A percentile compares a stretch with the other conserved stretches of the same genome.
Evolutionary conservation across 23 red algal genomes (phyloP).

Genomic region (Gracilaria caudata): DNA sequence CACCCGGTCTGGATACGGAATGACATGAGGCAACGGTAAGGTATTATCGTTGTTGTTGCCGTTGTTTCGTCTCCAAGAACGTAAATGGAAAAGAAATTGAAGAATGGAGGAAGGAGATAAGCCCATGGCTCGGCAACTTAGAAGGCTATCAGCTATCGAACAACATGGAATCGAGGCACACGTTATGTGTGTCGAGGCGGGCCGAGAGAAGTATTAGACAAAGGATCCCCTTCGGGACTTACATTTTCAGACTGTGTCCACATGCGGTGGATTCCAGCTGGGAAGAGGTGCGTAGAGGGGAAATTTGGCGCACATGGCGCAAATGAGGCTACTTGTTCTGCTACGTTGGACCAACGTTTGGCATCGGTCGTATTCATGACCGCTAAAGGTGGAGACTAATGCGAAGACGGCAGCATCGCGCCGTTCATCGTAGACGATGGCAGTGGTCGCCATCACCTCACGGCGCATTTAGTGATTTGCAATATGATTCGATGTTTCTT

Average conservation of each 20-base stretch:
- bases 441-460: neutral
- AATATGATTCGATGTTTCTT: conserved; percentile 1
- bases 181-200: neutral
- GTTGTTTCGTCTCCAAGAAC: neutral
- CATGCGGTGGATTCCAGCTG: neutral
- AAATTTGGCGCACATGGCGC: neutral
- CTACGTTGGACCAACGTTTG: neutral
- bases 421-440: neutral
- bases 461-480: neutral
- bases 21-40: conserved; percentile 5
- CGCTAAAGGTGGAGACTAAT: neutral
- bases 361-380: neutral
- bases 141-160: neutral
- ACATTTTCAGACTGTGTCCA: neutral
- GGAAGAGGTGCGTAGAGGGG: too few relatives aligned
- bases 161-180: too few relatives aligned
- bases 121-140: neutral
- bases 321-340: neutral
- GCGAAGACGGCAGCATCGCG: neutral
- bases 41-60: neutral
- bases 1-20: conserved; percentile 8
- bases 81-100: neutral
- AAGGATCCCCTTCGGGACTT: too few relatives aligned
- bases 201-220: too few relatives aligned
- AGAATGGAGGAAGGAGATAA: neutral